Base-by-base conservation (phyloP, 352 stramenopile genomes). In the Pythium coloratum region DNA sequence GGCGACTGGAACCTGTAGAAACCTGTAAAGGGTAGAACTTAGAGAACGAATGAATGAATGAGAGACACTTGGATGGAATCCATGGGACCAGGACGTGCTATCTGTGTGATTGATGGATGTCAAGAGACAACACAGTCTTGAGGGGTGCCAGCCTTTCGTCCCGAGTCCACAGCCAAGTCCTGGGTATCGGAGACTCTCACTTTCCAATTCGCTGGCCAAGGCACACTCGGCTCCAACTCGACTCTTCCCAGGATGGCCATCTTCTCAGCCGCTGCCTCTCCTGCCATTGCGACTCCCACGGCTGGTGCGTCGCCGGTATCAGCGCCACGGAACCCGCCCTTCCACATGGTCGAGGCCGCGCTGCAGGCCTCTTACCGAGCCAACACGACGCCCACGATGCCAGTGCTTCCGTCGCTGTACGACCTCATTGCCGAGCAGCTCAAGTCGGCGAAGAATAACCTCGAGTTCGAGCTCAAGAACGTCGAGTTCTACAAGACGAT, bases 1-100 rank as follows among this genome's bases (percentile, higher is more conserved):
- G 83, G 82, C 7, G 80, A 76, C 28, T 92, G 86, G 83, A 68
- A 59, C 33, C 67, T 78, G 46, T 63, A 71, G 59, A 49, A 18
- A 57, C 13, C 16, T 14, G 26, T 33, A 44, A n/a, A 28, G 13
- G 16, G 12, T 55, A 18, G 50, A 33, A 20, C 13, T 8, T 56
- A 33, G 50, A 56, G 24, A 26, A 10, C 42, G 54, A 59, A 59
- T 18, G 14, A 47, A 44, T 32, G 18, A 58, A 24, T 24, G 20
- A 44, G 54, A 59, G 42, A 59, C 14, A 50, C 14, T 10, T 50
- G 42, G 7, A 13, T 26, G n/a, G 42, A 28, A 44, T 44, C 10
- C 2, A 16, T 44, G 36, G 6, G 36, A 44, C 36, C 12, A 12
- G 36, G 36, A 44, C 3, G 10, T 16, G 8, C 8, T 18, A 44